phyloP scores from a whole-genome alignment of 257 asterid genomes.

The Solanum piurae region DNA sequence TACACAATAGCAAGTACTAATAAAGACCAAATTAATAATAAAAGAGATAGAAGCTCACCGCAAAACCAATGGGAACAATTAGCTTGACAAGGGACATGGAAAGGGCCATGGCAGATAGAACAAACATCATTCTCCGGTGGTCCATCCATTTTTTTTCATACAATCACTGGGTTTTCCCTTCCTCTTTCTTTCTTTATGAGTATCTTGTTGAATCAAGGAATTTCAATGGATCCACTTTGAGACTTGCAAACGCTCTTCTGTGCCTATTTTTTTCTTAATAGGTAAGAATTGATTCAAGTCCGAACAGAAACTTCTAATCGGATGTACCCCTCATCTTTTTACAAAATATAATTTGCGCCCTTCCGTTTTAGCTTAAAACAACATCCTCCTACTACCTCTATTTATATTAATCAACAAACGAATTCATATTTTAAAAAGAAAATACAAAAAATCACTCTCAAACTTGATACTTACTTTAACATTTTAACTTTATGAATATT shows the following conservation, averaged over 20 bases:
- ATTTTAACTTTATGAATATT: too few species aligned
- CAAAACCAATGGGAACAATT: constrained; percentile 97
- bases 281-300: neutral
- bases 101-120: constrained; percentile 67
- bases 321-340: neutral
- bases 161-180: neutral
- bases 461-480: too few species aligned
- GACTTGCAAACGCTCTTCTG: neutral
- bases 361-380: neutral
- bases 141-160: constrained; percentile 46
- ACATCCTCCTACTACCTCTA: neutral
- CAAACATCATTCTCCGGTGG: constrained; percentile 81
- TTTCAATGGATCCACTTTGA: neutral
- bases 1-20: neutral
- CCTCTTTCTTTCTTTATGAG: neutral
- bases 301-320: neutral
- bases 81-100: constrained; percentile 74
- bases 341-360: neutral
- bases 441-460: too few species aligned
- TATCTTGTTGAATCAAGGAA: neutral
- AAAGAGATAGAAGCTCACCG: constrained; percentile 28
- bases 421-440: too few species aligned
- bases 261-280: neutral
- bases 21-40: neutral
- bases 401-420: too few species aligned